phyloP scores from a whole-genome alignment of 768 basidiomycete genomes.

The Arthromyces matolae region DNA sequence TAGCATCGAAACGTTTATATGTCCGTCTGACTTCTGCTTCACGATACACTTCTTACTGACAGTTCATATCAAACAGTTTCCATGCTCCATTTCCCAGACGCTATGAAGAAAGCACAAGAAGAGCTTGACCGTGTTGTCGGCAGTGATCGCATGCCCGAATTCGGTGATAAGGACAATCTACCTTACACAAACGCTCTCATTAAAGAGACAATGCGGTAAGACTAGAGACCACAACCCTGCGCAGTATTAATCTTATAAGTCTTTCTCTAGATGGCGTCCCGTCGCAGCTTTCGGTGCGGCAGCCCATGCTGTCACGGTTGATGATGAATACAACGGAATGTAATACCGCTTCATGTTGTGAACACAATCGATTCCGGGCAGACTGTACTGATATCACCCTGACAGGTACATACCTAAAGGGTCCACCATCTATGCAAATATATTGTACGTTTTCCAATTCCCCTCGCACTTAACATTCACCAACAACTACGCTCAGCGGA shows the following conservation, averaged over 20 bases:
- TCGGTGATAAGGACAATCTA: constrained; percentile 30
- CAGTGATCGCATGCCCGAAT: constrained; percentile 36
- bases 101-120: constrained; percentile 38
- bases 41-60: not conserved
- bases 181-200: constrained; percentile 36
- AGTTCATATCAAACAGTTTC: constrained; percentile 22
- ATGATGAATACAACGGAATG: constrained; percentile 38
- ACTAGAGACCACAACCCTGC: not conserved
- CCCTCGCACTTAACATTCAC: not conserved
- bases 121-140: constrained; percentile 38
- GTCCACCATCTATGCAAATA: constrained; percentile 35
- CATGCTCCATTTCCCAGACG: constrained; percentile 35
- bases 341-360: not conserved
- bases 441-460: constrained; percentile 21
- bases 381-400: not conserved
- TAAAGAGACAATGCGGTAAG: constrained; percentile 33
- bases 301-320: constrained; percentile 35
- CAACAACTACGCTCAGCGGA: constrained; percentile 18
- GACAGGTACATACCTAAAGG: constrained; percentile 33
- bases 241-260: not conserved
- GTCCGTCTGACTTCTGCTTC: not conserved
- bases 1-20: constrained; percentile 9
- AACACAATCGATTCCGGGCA: too few species aligned
- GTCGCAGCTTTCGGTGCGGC: constrained; percentile 20
- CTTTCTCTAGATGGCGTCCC: constrained; percentile 12